These are phyloP conservation scores for Theobroma grandiflorum DNA, from an alignment of 441 rosid genomes.

Conservation along the genomic window DNA sequence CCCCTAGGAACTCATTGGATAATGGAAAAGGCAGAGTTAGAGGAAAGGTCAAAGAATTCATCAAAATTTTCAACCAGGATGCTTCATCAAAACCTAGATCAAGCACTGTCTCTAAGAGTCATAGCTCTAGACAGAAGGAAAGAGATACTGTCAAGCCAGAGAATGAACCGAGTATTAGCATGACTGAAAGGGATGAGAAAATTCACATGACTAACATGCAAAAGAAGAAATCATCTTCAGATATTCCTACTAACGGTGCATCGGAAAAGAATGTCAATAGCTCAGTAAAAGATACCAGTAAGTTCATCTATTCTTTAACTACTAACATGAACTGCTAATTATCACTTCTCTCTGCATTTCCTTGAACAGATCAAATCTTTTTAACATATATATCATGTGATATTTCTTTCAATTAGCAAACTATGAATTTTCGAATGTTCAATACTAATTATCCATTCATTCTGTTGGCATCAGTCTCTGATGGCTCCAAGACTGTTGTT, in stretches of 20 bases:
- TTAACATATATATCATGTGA: background rate
- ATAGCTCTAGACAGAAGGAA: slow-evolving; percentile 55
- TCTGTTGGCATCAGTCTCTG: slow-evolving; percentile 48
- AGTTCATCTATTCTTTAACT: slow-evolving; percentile 32
- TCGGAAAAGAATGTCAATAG: slow-evolving; percentile 35
- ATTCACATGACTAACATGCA: slow-evolving; percentile 31
- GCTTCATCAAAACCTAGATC: slow-evolving; percentile 42
- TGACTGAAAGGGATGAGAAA: slow-evolving; percentile 36
- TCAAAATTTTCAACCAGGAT: slow-evolving; percentile 79
- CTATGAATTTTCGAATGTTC: background rate
- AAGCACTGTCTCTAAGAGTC: slow-evolving; percentile 37
- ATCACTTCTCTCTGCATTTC: background rate
- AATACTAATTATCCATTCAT: slow-evolving; percentile 11
- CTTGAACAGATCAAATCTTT: background rate
- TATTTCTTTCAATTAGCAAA: background rate
- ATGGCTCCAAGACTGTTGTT: slow-evolving; percentile 36
- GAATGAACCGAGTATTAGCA: slow-evolving; percentile 38
- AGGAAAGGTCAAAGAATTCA: slow-evolving; percentile 83
- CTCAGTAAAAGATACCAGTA: slow-evolving; percentile 51
- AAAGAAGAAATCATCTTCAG: slow-evolving; percentile 36
- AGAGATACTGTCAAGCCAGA: slow-evolving; percentile 32
- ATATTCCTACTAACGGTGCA: slow-evolving; percentile 30
- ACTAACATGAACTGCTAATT: background rate
- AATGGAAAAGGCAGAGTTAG: slow-evolving; percentile 48
- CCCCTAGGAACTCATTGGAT: slow-evolving; percentile 40